Base-by-base conservation (phyloP, 441 rosid species). In the Populus hybrid region DNA sequence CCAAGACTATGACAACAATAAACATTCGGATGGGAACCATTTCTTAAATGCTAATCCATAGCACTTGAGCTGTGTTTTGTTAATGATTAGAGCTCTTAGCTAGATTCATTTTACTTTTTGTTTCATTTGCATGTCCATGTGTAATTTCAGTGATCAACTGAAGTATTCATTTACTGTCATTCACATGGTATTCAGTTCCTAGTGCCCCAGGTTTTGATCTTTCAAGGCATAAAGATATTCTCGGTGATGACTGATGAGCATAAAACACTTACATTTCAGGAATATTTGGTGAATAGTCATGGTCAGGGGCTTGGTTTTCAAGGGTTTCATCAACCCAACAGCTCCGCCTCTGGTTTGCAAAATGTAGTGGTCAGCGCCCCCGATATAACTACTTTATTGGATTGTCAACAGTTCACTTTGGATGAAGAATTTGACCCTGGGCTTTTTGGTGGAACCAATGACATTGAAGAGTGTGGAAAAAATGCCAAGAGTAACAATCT, bases 401-500 rank as follows among this genome's bases (percentile, higher is more conserved):
- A 88, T 71, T 88, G 78, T 80, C 85, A 83, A 72, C 83, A 83
- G 67, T 86, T 88, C 76, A 84, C 83, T 77, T 71, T 84, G 26
- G 87, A 79, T 76, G 88, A 90, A 75, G 90, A 81, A 65, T 78
- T 89, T 74, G 79, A 84, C 72, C 85, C 80, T 50, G 89, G 75
- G 76, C 76, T 75, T 50, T 83, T 74, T 34, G 11, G 78, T 71
- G 86, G 83, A 80, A 76, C 80, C 64, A 77, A 77, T 79, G 75
- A 66, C 78, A 67, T 82, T 65, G 82, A 83, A 72, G 85, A 85
- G 59, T 68, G 76, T 75, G 80, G 67, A 26, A 81, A 71, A 9
- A 82, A 81, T 73, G 67, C 83, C 64, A 86, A 78, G 57, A 82
- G 81, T 75, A 73, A 74, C 74, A 66, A 85, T 71, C 86, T 86